Conservation (phyloP, 495 filamentous ascomycete species). For the Thermochaetoides thermophila region DNA sequence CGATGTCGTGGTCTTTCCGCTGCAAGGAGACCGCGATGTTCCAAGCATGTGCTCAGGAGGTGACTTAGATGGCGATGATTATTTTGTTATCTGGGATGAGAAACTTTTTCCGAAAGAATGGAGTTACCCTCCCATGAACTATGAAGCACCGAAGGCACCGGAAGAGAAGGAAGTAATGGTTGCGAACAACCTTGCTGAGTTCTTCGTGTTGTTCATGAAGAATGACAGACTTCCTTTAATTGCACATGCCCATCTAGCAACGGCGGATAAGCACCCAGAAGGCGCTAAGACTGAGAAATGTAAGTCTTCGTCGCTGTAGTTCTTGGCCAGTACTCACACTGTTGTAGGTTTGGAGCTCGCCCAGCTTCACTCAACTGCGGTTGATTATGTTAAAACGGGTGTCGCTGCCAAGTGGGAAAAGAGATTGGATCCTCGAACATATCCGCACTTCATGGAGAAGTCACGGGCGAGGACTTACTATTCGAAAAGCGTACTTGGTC, state of each 20-base stretch:
- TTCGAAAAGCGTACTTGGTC: constrained; percentile 62
- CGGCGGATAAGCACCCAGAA: constrained; percentile 44
- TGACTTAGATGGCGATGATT: constrained; percentile 94
- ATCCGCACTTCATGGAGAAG: constrained; percentile 91
- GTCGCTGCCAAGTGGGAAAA: constrained; percentile 51
- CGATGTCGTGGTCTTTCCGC: constrained; percentile 77
- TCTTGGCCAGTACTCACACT: not conserved
- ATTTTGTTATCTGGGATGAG: constrained; percentile 81
- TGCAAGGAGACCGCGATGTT: constrained; percentile 69
- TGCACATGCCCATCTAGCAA: constrained; percentile 70
- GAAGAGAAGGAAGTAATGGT: constrained; percentile 42
- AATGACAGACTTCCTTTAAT: constrained; percentile 69
- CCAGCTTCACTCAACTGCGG: constrained; percentile 71
- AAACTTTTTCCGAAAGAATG: constrained; percentile 55
- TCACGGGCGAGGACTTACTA: constrained; percentile 38
- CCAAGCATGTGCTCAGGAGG: constrained; percentile 92
- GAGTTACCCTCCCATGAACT: constrained; percentile 64
- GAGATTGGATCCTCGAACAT: constrained; percentile 41
- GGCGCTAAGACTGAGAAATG: constrained; percentile 60
- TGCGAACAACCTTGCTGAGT: constrained; percentile 54
- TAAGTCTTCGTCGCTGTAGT: not conserved
- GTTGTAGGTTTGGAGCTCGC: constrained; percentile 49
- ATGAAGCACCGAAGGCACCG: constrained; percentile 36
- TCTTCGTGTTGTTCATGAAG: constrained; percentile 92
- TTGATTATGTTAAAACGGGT: constrained; percentile 91